A percentile compares a stretch with the other conserved stretches of the same genome.
Evolutionary conservation across 1,284 basidiomycete genomes (phyloP).

Genomic region (Moesziomyces globuligerus): DNA sequence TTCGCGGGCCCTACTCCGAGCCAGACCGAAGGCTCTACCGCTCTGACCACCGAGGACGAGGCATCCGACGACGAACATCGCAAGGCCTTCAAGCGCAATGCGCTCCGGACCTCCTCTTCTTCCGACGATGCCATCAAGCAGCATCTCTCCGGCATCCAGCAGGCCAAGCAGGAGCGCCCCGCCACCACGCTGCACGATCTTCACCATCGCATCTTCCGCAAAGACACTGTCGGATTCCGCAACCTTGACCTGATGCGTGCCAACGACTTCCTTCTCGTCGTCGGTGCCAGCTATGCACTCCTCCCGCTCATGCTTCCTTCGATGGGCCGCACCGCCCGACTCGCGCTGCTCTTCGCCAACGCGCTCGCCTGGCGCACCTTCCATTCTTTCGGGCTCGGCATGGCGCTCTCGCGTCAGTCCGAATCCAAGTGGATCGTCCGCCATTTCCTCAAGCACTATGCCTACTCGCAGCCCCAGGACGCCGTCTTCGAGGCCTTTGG

Average conservation of each 20-base stretch:
- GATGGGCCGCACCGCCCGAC: constrained; percentile 57
- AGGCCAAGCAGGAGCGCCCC: constrained; percentile 8
- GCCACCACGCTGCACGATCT: constrained; percentile 80
- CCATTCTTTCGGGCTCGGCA: constrained; percentile 88
- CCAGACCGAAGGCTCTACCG: constrained; percentile 47
- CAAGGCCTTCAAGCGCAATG: constrained; percentile 11
- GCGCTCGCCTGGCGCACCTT: constrained; percentile 86
- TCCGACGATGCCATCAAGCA: constrained; percentile 42
- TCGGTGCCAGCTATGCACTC: constrained; percentile 73
- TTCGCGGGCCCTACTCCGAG: constrained; percentile 33
- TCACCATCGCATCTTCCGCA: constrained; percentile 86
- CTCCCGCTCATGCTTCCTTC: constrained; percentile 65
- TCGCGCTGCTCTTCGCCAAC: constrained; percentile 80
- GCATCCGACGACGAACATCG: constrained; percentile 24
- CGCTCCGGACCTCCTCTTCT: constrained; percentile 30
- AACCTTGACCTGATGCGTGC: constrained; percentile 85
- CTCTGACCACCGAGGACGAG: constrained; percentile 43
- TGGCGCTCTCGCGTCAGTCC: constrained; percentile 84
- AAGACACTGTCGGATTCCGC: constrained; percentile 82
- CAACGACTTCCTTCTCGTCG: constrained; percentile 76
- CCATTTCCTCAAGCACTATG: constrained; percentile 85
- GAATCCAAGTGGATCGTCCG: constrained; percentile 87
- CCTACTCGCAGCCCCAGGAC: constrained; percentile 50
- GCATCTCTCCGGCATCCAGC: constrained; percentile 17
- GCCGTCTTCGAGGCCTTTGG: constrained; percentile 85